Conservation (phyloP, 176 grass and related monocot species). For the Microstegium vimineum region DNA sequence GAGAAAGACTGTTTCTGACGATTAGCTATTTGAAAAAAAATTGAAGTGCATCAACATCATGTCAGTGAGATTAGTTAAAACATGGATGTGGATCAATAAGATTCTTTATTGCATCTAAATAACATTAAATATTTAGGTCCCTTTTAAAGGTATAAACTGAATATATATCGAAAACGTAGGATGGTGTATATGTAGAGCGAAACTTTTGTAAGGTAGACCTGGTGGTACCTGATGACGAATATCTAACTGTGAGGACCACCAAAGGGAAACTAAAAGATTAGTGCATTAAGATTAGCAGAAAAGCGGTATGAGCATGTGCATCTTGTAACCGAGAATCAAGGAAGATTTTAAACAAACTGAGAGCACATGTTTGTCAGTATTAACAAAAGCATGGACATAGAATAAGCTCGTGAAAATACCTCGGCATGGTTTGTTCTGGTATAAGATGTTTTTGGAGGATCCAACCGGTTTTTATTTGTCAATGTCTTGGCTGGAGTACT, state of each 20-base stretch:
- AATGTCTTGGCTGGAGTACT: slow-evolving; percentile 51
- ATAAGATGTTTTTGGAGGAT: slow-evolving; percentile 60
- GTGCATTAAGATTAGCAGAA: neutral
- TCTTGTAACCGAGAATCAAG: neutral
- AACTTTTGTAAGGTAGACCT: too few species aligned
- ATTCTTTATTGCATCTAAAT: too few species aligned
- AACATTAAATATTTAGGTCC: too few species aligned
- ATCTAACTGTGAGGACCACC: neutral
- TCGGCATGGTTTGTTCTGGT: slow-evolving; percentile 40
- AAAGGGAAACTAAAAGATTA: slow-evolving; percentile 4
- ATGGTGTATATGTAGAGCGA: too few species aligned
- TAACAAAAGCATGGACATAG: neutral
- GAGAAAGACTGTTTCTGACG: too few species aligned
- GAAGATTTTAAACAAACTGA: neutral
- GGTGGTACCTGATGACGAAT: too few species aligned
- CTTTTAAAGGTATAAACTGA: too few species aligned
- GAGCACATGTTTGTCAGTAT: neutral
- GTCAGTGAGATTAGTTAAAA: too few species aligned
- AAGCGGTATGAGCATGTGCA: neutral
- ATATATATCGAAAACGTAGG: too few species aligned
- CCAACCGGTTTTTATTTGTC: slow-evolving; percentile 45
- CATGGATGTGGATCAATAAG: too few species aligned
- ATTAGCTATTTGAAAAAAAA: too few species aligned
- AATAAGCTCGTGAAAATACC: slow-evolving; percentile 46
- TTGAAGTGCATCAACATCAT: too few species aligned